Conservation (phyloP, 2,329 filamentous ascomycete species). For the Zymoseptoria pseudotritici region DNA sequence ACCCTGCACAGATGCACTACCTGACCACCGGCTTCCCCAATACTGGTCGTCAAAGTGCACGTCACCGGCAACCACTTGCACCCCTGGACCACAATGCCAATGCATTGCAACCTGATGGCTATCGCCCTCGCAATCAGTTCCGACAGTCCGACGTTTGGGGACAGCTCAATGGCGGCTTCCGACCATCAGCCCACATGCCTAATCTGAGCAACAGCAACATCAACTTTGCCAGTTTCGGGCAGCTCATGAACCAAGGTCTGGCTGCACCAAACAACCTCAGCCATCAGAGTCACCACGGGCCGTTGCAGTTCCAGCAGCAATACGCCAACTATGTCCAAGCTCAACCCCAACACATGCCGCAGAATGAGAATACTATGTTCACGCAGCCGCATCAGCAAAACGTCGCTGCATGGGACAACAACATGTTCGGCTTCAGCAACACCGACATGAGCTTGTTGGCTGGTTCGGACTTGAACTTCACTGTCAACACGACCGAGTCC, state of each 20-base stretch:
- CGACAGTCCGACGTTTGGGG: conserved; percentile 12
- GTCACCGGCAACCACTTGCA: not conserved
- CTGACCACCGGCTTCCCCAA: conserved; percentile 10
- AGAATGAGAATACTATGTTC: conserved; percentile 7
- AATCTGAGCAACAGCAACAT: conserved; percentile 1
- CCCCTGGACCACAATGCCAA: not conserved
- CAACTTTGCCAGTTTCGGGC: conserved; percentile 6
- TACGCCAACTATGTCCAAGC: not conserved
- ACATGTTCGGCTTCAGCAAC: conserved; percentile 4
- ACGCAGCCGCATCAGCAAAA: conserved; percentile 1
- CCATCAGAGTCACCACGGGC: conserved; percentile 1
- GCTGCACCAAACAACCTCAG: not conserved
- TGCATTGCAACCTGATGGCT: not conserved
- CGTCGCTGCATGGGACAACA: conserved; percentile 4
- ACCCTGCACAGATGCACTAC: conserved; percentile 15
- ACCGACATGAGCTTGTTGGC: conserved; percentile 1
- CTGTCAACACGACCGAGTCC: conserved; percentile 13
- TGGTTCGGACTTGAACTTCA: conserved; percentile 4
- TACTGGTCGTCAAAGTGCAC: not conserved
- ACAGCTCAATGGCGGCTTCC: conserved; percentile 9
- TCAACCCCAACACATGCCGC: not conserved
- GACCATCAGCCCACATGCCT: conserved; percentile 6
- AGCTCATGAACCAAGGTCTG: conserved; percentile 1
- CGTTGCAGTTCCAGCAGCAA: conserved; percentile 1
- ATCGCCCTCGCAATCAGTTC: conserved; percentile 1